Percentiles rank a stretch among this genome's conserved stretches.
Conservation (phyloP, 2,329 filamentous ascomycete genomes). For the Colletotrichum zoysiae region DNA sequence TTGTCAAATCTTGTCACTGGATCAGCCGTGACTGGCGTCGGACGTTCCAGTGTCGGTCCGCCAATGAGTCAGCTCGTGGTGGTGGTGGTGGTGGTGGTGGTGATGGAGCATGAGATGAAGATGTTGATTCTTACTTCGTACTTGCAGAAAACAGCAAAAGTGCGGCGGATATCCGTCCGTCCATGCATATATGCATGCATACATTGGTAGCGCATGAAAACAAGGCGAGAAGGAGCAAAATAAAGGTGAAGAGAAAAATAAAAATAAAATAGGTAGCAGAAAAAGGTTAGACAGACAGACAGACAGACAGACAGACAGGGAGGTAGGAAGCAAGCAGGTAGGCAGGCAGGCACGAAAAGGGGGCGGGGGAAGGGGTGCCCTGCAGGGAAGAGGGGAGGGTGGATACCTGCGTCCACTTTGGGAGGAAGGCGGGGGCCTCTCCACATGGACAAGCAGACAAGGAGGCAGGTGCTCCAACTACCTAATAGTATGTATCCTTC, state of each 20-base stretch:
- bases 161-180: background rate
- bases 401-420: constrained; percentile 1
- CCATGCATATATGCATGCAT: no score
- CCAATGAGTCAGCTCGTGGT: background rate
- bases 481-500: background rate
- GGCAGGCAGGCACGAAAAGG: constrained; percentile 3
- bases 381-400: constrained; percentile 16
- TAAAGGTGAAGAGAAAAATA: constrained; percentile 6
- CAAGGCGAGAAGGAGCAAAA: background rate
- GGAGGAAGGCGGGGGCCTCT: background rate
- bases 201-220: background rate
- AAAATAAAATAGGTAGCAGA: background rate
- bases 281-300: constrained; percentile 4
- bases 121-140: background rate
- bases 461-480: no score
- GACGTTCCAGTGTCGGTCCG: background rate
- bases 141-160: background rate
- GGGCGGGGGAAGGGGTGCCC: constrained; percentile 8
- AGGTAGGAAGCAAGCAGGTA: background rate
- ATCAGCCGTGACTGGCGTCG: background rate
- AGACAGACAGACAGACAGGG: background rate
- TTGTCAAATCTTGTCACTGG: background rate
- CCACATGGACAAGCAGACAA: no score
- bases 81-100: constrained; percentile 1
- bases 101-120: background rate